These are phyloP conservation scores for Pyrenophora graminea DNA, from an alignment of 2,329 filamentous ascomycete genomes.

Conservation along the genomic window DNA sequence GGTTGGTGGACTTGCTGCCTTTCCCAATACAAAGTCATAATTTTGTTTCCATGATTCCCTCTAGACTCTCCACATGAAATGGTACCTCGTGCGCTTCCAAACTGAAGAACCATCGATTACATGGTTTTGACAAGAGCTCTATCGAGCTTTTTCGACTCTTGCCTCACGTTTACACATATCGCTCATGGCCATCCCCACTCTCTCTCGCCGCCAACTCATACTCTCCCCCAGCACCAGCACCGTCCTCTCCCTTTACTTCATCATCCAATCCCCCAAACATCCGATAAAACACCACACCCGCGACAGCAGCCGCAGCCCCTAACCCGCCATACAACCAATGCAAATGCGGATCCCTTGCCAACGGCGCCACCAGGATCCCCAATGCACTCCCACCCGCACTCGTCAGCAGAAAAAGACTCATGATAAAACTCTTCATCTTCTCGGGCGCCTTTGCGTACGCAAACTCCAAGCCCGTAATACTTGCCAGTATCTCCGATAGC, in stretches of 20 bases:
- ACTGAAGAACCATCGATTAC: no score
- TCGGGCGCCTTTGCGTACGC: constrained; percentile 54
- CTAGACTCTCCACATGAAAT: no score
- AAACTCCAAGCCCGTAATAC: constrained; percentile 54
- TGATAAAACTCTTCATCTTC: constrained; percentile 55
- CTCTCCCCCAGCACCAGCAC: constrained; percentile 18
- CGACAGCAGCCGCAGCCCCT: constrained; percentile 53
- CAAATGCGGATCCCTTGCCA: constrained; percentile 66
- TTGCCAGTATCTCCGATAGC: constrained; percentile 52
- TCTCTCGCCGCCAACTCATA: constrained; percentile 16
- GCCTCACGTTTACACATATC: no score
- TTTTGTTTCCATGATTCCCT: no score
- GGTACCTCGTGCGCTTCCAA: no score
- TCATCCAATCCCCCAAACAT: constrained; percentile 44
- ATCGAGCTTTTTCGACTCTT: no score
- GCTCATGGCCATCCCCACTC: neutral
- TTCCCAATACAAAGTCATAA: no score
- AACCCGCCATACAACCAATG: constrained; percentile 69
- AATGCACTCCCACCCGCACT: constrained; percentile 63
- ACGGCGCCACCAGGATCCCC: constrained; percentile 64
- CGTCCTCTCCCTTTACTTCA: neutral
- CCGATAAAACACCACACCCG: constrained; percentile 59
- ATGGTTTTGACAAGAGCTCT: no score
- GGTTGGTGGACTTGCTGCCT: no score
- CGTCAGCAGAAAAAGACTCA: constrained; percentile 64